Conservation (phyloP, 192 early-diverging fungal genomes). For the Backusella luteola region DNA sequence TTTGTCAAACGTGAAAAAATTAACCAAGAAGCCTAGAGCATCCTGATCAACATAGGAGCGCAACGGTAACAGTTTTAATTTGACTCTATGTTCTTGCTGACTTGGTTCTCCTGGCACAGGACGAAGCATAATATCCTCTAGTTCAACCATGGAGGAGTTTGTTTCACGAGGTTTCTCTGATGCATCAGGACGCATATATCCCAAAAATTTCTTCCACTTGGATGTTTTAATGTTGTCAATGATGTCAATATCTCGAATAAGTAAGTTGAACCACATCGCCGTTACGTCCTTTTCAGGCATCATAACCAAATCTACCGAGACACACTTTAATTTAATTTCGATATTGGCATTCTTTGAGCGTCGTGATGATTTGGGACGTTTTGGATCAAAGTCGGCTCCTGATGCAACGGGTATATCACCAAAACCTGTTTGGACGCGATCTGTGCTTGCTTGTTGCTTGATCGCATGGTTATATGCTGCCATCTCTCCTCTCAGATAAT, state of each 20-base stretch:
- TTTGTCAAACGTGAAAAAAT: conserved; percentile 70
- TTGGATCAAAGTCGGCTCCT: not conserved
- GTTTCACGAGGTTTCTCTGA: conserved; percentile 56
- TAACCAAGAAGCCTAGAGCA: conserved; percentile 77
- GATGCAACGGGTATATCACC: not conserved
- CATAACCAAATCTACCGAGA: conserved; percentile 55
- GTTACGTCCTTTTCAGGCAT: conserved; percentile 45
- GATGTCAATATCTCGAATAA: conserved; percentile 67
- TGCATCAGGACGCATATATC: conserved; percentile 56
- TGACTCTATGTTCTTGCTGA: conserved; percentile 55
- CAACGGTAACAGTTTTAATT: conserved; percentile 74
- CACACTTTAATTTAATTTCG: conserved; percentile 50
- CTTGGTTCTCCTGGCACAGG: conserved; percentile 51
- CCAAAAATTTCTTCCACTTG: conserved; percentile 76
- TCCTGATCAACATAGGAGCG: conserved; percentile 94
- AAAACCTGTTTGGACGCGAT: not conserved
- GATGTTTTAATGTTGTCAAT: conserved; percentile 77
- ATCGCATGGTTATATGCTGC: not conserved
- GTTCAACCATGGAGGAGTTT: conserved; percentile 62
- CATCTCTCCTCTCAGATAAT: conserved; percentile 29
- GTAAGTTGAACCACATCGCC: conserved; percentile 47
- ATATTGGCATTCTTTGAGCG: conserved; percentile 49
- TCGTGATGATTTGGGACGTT: conserved; percentile 11
- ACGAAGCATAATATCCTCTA: conserved; percentile 57
- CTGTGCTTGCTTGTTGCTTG: not conserved